Evolutionary conservation across 2,329 filamentous ascomycete species (phyloP), one percentile per base, ranked within the genome.

Genomic region (Hypoxylon sp.): DNA sequence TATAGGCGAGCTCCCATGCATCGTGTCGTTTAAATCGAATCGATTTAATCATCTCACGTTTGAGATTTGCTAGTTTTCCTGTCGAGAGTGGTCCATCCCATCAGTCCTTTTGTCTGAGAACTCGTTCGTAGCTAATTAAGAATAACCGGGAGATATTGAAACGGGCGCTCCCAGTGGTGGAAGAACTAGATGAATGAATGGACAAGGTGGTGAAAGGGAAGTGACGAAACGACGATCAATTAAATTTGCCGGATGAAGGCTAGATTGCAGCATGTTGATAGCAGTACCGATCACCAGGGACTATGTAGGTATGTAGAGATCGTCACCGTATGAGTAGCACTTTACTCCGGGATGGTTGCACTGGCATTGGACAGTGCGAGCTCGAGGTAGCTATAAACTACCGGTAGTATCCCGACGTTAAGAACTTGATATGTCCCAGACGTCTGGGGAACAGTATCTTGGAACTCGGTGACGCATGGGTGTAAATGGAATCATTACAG

Each of bases 211-310:
- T 56, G 32, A 53, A 64, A 62, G 51, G 53, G 39, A 63, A 60
- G 47, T 37, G 47, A 64, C 47, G 62, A 70, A 63, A 52, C 32
- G 68, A 68, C 51, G 65, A 70, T 70, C 68, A 70, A 66, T 68
- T 53, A 64, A 61, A 65, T 66, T 68, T 70, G 65, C 68, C 68
- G 68, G 65, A 57, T 61, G 68, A 66, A 65, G 62, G 47, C 46
- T 27, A 58, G 55, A 70, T 60, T 58, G 56, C 44, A 60, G 55
- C 52, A 53, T 57, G 47, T 56, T 27, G 54, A 56, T 50, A 46
- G 56, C 54, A 56, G 58, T 70, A 65, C 68, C 64, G 68, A 62
- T 50, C 39, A 50, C 37, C 48, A 52, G 68, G 65, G 42, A 62
- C 61, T 62, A 64, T 52, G 19, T 27, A 27, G 24, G 32, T 29